These are phyloP conservation scores for Trichoderma sp. DNA, from an alignment of 2,329 filamentous ascomycete genomes.

Conservation along the genomic window DNA sequence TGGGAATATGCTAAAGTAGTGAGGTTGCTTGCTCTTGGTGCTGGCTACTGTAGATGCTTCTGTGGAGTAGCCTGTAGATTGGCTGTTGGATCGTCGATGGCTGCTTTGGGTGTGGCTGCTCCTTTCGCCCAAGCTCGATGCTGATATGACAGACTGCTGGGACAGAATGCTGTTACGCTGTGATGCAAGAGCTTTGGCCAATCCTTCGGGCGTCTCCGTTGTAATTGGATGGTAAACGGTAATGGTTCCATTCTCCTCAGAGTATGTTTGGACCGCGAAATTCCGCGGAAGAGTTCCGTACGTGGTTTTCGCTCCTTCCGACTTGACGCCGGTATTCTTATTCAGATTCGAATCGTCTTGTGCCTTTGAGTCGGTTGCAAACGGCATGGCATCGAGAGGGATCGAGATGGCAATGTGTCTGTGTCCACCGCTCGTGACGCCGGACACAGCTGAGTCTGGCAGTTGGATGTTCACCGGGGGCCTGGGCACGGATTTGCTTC, in stretches of 20 bases:
- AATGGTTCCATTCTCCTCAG: constrained; percentile 44
- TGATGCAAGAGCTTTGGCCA: background rate
- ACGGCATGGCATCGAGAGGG: constrained; percentile 54
- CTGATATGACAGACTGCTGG: background rate
- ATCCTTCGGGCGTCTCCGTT: background rate
- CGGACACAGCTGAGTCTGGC: constrained; percentile 60
- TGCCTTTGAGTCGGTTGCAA: constrained; percentile 41
- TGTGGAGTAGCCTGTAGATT: constrained; percentile 5
- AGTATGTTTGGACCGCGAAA: constrained; percentile 37
- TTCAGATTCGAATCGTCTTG: constrained; percentile 42
- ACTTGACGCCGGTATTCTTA: constrained; percentile 19
- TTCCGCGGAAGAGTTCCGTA: constrained; percentile 20
- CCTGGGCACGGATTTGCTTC: constrained; percentile 43
- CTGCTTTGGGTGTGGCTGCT: background rate
- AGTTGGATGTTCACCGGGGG: constrained; percentile 45
- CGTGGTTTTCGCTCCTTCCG: background rate
- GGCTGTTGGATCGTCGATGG: constrained; percentile 4
- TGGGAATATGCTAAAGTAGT: constrained; percentile 35
- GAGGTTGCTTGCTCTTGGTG: constrained; percentile 29
- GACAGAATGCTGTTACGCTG: constrained; percentile 8
- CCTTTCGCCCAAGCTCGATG: background rate
- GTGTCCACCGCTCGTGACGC: constrained; percentile 56
- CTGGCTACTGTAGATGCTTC: constrained; percentile 30
- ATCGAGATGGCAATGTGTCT: constrained; percentile 66
- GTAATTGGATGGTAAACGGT: constrained; percentile 39